phyloP scores from a whole-genome alignment of 257 asterid species.

The Solanum piurae region DNA sequence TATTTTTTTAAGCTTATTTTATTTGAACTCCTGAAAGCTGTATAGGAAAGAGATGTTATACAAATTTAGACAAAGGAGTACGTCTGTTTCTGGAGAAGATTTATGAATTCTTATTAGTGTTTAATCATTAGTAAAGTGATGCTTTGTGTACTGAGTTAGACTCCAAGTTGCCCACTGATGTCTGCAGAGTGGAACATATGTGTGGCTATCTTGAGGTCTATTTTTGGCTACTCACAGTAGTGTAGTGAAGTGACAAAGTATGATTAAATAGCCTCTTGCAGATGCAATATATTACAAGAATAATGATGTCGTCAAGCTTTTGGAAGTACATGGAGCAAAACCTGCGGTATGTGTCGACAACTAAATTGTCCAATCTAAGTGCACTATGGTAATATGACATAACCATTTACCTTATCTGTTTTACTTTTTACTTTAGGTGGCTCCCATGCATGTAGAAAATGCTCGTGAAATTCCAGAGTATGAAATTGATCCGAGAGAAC shows the following conservation, averaged over 20 bases:
- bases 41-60: not conserved
- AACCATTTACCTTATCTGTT: not conserved
- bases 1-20: not conserved
- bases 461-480: slow-evolving; percentile 80
- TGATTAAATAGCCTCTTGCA: slow-evolving; percentile 79
- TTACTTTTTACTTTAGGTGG: slow-evolving; percentile 35
- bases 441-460: slow-evolving; percentile 80
- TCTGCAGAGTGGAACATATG: not conserved
- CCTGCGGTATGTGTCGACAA: slow-evolving; percentile 36
- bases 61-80: not conserved
- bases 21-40: not conserved
- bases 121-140: not conserved
- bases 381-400: not conserved
- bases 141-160: not conserved
- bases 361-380: not conserved
- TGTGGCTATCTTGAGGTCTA: not conserved
- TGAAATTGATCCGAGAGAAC: slow-evolving; percentile 68
- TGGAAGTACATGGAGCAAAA: slow-evolving; percentile 73
- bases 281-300: slow-evolving; percentile 76
- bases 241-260: slow-evolving; percentile 19
- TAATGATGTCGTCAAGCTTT: slow-evolving; percentile 56
- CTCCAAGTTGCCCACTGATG: not conserved
- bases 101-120: not conserved
- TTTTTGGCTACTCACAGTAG: not conserved
- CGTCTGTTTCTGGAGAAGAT: not conserved